A percentile compares a stretch with the other conserved stretches of the same genome.
Conservation (phyloP, 805 yeast species). For the Hanseniaspora mollemarum region DNA sequence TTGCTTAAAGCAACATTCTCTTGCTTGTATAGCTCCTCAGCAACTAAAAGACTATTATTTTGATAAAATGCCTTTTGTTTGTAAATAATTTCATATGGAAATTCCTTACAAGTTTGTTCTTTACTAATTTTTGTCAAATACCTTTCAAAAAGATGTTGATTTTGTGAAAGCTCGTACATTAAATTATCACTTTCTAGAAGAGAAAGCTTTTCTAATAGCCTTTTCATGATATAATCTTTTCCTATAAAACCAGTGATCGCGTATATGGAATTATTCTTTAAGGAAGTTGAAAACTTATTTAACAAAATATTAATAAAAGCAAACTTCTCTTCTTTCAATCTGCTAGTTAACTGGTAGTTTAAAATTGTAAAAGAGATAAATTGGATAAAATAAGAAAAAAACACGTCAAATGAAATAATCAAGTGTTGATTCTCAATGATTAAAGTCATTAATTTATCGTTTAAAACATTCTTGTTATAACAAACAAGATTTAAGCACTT, state of each 20-base stretch:
- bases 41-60: background rate
- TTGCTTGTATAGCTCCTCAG: background rate
- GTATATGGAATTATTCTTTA: background rate
- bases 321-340: slow-evolving; percentile 9
- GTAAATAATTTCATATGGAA: background rate
- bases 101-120: background rate
- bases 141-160: background rate
- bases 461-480: background rate
- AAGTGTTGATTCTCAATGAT: slow-evolving; percentile 7
- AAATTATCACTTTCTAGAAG: background rate
- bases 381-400: background rate
- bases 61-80: background rate
- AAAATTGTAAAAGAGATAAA: background rate
- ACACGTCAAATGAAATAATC: background rate
- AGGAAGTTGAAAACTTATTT: background rate
- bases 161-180: background rate
- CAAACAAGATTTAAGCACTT: background rate
- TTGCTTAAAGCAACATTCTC: background rate
- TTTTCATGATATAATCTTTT: slow-evolving; percentile 15
- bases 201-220: slow-evolving; percentile 18
- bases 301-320: slow-evolving; percentile 7
- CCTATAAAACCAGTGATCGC: background rate
- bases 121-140: background rate
- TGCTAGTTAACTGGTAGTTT: background rate
- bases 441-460: background rate